A percentile compares a stretch with the other conserved stretches of the same genome.
phyloP scores from a whole-genome alignment of 768 basidiomycete genomes.

The Podaxis sp. region DNA sequence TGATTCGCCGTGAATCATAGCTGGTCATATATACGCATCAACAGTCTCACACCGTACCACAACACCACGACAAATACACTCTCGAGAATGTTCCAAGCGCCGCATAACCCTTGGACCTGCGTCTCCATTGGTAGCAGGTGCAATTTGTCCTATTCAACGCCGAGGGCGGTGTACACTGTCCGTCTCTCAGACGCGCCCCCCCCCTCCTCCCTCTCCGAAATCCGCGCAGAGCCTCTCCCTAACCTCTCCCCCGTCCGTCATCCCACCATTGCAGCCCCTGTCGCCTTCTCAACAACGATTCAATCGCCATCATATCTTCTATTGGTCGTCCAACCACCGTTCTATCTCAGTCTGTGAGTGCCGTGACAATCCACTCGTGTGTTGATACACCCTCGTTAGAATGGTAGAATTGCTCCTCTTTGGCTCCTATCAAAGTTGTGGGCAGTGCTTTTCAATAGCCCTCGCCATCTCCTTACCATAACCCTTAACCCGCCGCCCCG shows the following conservation, averaged over 20 bases:
- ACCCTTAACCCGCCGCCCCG: background rate
- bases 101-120: background rate
- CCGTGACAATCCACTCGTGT: background rate
- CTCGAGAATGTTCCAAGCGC: background rate
- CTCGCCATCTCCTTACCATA: background rate
- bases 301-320: background rate
- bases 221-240: too few relatives aligned
- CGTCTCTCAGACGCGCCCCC: background rate
- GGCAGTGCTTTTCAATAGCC: slow-evolving; percentile 1
- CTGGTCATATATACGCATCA: slow-evolving; percentile 6
- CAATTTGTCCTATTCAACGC: background rate
- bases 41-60: background rate
- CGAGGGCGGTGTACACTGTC: background rate
- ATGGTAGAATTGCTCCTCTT: background rate
- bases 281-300: background rate
- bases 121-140: too few relatives aligned
- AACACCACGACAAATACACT: too few relatives aligned
- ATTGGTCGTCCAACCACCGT: background rate
- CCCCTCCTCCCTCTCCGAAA: background rate
- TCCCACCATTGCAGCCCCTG: background rate
- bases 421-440: background rate
- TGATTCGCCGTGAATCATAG: slow-evolving; percentile 11
- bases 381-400: background rate
- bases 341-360: background rate
- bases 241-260: too few relatives aligned